Evolutionary conservation across 2,329 filamentous ascomycete species (phyloP), one percentile per base, ranked within the genome.

Genomic region (Aspergillus terreus): DNA sequence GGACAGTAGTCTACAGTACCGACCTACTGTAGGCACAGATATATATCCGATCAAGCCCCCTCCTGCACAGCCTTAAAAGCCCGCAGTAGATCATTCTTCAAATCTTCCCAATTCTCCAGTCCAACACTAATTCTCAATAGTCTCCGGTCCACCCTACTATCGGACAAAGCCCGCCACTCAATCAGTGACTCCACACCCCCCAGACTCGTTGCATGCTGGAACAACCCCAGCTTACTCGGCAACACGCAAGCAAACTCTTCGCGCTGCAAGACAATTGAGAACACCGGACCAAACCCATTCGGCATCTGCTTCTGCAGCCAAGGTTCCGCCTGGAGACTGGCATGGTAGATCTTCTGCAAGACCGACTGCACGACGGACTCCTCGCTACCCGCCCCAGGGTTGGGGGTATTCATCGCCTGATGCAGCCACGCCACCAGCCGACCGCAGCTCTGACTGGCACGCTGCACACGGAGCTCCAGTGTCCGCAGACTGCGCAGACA

Each of bases 101-200:
- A 66, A 71, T 97, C 94, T 68, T 92, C 87, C 78, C 87, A 87
- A 38, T 81, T 82, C 75, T 97, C 94, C 17, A 96, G 80, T 0
- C 92, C 94, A 23, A 96, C 75, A 66, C 92, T 96, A 19, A 99
- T 73, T 49, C 92, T 76, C 69, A 96, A 63, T 66, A 97, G 68
- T 53, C 82, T 79, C 64, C 78, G 81, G 63, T 95, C 88, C 19
- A 95, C 85, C 1, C 70, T 76, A 1, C 73, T 64, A 74, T 99
- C 92, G 53, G 85, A 87, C 87, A 97, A 90, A 25, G 87, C 82
- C 50, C 94, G 80, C 94, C 94, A 99, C 79, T 99, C 94, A 58
- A 99, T 91, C 75, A 97, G 72, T 66, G 90, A 95, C 79, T 97
- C 94, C 12, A 97, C 90, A 6, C 92, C 92, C 1, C 92, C 92